These are phyloP conservation scores for Luvunga scandens DNA, from an alignment of 345 rosid species.

Conservation along the genomic window DNA sequence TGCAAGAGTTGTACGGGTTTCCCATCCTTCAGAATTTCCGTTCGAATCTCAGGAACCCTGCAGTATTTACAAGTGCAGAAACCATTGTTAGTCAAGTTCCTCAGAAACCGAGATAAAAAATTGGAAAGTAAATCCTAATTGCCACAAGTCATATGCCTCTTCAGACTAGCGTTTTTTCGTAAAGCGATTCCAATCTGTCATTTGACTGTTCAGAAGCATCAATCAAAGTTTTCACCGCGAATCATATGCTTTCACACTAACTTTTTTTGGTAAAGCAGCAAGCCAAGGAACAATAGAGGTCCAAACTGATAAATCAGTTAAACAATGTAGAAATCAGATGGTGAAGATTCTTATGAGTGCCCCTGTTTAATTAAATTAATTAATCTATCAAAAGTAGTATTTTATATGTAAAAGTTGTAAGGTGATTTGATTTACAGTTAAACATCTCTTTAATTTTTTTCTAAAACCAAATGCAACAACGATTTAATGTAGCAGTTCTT, in stretches of 20 bases:
- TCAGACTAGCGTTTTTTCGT: too few relatives aligned
- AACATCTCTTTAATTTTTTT: background rate
- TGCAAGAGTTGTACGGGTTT: constrained; percentile 26
- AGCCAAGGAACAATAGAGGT: background rate
- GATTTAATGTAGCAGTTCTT: background rate
- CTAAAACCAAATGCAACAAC: background rate
- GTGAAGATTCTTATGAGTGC: too few relatives aligned
- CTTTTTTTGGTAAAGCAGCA: background rate
- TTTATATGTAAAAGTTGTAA: background rate
- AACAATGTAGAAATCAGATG: background rate
- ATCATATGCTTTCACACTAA: background rate
- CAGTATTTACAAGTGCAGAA: background rate
- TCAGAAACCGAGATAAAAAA: background rate
- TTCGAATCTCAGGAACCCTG: constrained; percentile 40
- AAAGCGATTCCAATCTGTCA: background rate
- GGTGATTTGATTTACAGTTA: background rate
- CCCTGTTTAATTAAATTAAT: background rate
- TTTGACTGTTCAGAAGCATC: background rate
- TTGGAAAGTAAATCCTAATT: background rate
- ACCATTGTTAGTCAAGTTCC: background rate
- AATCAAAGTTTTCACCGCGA: background rate
- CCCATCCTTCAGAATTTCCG: constrained; percentile 32
- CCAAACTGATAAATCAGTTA: background rate
- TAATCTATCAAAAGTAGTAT: background rate
- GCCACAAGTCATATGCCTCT: too few relatives aligned